phyloP scores from a whole-genome alignment of 768 basidiomycete species.

The Suillus clintonianus region DNA sequence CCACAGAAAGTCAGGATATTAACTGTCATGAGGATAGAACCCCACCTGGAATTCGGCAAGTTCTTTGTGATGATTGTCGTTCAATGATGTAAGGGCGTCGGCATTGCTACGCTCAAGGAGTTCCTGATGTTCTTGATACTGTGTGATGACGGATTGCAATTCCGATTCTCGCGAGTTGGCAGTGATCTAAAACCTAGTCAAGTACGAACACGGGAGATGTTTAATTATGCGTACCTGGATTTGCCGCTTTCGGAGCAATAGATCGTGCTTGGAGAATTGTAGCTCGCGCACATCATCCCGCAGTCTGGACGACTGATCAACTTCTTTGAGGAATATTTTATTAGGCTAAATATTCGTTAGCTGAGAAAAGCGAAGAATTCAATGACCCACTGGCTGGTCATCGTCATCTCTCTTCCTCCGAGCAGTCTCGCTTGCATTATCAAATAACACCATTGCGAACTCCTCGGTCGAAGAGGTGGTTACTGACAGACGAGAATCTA shows the following conservation, averaged over 20 bases:
- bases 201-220: background rate
- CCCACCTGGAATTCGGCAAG: too few relatives aligned
- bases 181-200: background rate
- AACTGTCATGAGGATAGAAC: too few relatives aligned
- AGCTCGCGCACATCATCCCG: background rate
- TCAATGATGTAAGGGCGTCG: too few relatives aligned
- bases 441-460: too few relatives aligned
- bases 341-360: background rate
- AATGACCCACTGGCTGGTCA: background rate
- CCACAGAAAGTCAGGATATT: too few relatives aligned
- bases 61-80: too few relatives aligned
- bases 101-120: background rate
- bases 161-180: background rate
- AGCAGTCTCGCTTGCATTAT: too few relatives aligned
- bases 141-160: background rate
- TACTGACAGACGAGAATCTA: too few relatives aligned
- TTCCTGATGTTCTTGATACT: background rate
- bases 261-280: background rate
- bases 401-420: too few relatives aligned
- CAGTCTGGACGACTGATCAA: background rate
- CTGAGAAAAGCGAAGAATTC: background rate
- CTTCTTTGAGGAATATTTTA: background rate
- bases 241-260: background rate
- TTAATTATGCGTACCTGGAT: background rate
- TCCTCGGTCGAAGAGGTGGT: too few relatives aligned